Evolutionary conservation across 176 grass and related monocot genomes (phyloP).

Genomic region (Bonia amplexicaulis): DNA sequence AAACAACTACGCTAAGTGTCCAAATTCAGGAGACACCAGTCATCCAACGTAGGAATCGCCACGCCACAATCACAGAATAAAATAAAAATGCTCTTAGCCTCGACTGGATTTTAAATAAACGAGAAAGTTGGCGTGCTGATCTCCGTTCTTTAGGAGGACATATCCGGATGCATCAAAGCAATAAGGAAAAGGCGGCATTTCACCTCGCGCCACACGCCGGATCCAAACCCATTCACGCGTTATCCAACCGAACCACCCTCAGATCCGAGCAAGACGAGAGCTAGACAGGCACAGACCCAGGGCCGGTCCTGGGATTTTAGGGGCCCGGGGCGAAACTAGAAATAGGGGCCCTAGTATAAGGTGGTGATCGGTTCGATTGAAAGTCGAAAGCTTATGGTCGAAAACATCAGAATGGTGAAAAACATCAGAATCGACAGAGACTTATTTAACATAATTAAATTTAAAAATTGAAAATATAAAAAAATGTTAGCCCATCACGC

Average conservation of each 20-base stretch:
- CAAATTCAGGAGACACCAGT: neutral
- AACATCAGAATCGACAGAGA: no score
- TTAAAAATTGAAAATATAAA: no score
- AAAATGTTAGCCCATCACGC: no score
- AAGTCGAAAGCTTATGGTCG: no score
- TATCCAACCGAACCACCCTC: neutral
- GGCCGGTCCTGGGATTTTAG: no score
- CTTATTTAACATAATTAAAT: no score
- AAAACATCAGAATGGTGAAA: no score
- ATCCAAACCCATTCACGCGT: neutral
- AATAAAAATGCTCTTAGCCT: neutral
- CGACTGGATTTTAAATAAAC: neutral
- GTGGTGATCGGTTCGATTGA: no score
- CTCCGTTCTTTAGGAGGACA: neutral
- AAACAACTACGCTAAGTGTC: neutral
- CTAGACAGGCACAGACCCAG: slow-evolving; percentile 32
- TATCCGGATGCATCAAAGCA: slow-evolving; percentile 11
- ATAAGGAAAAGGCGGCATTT: neutral
- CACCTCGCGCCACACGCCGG: neutral
- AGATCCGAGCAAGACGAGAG: slow-evolving; percentile 5
- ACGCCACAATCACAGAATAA: neutral
- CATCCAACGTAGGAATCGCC: neutral
- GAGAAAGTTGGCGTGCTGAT: neutral
- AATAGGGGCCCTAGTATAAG: no score
- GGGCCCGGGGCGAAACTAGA: no score